These are phyloP conservation scores for Aureobasidium musti DNA, from an alignment of 2,329 filamentous ascomycete species.

Conservation along the genomic window DNA sequence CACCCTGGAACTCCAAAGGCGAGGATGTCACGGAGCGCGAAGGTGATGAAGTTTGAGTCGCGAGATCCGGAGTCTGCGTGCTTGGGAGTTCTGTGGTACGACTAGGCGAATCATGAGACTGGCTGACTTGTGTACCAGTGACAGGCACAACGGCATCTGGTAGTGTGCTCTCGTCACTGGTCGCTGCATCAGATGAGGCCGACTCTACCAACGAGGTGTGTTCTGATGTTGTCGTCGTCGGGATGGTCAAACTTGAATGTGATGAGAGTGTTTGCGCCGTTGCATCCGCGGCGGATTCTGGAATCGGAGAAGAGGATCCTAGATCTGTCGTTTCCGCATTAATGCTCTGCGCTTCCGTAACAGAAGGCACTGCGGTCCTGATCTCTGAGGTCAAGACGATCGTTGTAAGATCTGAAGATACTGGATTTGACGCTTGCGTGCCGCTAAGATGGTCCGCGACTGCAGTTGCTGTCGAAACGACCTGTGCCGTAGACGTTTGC, in stretches of 20 bases:
- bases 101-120: no score
- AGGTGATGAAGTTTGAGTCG: no score
- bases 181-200: not conserved
- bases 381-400: not conserved
- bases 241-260: not conserved
- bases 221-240: not conserved
- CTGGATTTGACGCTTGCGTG: not conserved
- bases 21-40: no score
- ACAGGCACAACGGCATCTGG: no score
- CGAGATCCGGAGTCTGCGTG: no score
- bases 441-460: not conserved
- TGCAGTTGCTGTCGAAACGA: not conserved
- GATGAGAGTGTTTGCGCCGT: not conserved
- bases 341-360: not conserved
- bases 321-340: not conserved
- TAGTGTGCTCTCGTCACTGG: no score
- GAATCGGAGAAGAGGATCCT: not conserved
- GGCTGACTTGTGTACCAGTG: no score
- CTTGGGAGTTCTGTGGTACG: no score
- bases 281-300: not conserved
- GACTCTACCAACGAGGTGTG: not conserved
- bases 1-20: no score
- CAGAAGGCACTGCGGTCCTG: not conserved
- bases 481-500: not conserved
- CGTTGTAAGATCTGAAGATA: not conserved